Evolutionary conservation across 345 rosid genomes (phyloP).

Genomic region (Sisymbrium altissimum): DNA sequence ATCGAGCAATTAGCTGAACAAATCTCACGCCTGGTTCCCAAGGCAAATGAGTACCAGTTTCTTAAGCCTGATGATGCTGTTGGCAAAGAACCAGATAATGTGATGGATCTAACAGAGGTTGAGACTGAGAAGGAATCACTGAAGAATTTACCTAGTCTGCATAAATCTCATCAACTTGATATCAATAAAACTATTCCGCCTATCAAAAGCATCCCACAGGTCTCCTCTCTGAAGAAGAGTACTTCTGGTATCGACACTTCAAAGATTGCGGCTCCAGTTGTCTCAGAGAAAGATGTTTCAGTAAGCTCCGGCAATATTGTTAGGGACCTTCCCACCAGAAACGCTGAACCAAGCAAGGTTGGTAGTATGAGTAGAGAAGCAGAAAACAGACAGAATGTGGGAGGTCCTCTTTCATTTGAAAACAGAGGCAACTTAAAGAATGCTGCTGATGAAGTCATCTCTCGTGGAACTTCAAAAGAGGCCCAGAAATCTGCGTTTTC

Average conservation of each 20-base stretch:
- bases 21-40: constrained; percentile 52
- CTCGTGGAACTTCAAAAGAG: constrained; percentile 33
- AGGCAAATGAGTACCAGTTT: constrained; percentile 37
- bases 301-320: constrained; percentile 27
- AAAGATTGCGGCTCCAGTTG: constrained; percentile 33
- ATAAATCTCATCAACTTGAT: constrained; percentile 37
- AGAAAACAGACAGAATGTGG: constrained; percentile 32
- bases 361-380: constrained; percentile 41
- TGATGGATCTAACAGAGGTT: constrained; percentile 27
- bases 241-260: constrained; percentile 32
- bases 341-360: constrained; percentile 40
- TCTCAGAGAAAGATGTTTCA: constrained; percentile 30
- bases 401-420: constrained; percentile 31
- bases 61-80: constrained; percentile 32
- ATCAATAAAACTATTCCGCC: constrained; percentile 32
- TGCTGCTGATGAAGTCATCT: constrained; percentile 33
- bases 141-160: constrained; percentile 33
- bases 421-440: constrained; percentile 32
- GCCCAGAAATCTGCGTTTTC: constrained; percentile 30
- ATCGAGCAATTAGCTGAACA: constrained; percentile 61
- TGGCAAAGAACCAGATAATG: constrained; percentile 23
- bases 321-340: constrained; percentile 32
- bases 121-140: constrained; percentile 40
- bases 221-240: constrained; percentile 34
- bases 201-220: constrained; percentile 37